A percentile compares a stretch with the other conserved stretches of the same genome.
phyloP scores from a whole-genome alignment of 306 rosid genomes.

The Acmispon strigosus region DNA sequence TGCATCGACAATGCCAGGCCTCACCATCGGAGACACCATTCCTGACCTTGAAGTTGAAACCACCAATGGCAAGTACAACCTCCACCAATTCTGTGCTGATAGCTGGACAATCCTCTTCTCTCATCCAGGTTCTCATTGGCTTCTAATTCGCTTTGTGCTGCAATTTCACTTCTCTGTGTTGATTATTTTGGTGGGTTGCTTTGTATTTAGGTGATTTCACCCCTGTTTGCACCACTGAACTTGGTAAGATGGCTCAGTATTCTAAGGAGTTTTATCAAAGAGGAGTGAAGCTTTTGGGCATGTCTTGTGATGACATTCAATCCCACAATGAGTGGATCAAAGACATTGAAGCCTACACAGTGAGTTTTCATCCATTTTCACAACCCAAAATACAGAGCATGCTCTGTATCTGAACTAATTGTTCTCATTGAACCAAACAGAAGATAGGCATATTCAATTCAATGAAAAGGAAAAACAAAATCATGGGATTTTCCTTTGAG shows the following conservation, averaged over 20 bases:
- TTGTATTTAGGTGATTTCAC: conserved; percentile 64
- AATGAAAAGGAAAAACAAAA: background rate
- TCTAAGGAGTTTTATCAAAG: conserved; percentile 35
- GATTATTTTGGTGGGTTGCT: too few relatives aligned
- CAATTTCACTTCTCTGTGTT: too few relatives aligned
- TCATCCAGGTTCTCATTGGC: conserved; percentile 46
- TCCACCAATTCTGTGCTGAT: conserved; percentile 42
- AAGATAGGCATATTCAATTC: background rate
- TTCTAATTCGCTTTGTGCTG: background rate
- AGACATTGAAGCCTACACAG: conserved; percentile 75
- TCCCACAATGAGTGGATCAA: conserved; percentile 70
- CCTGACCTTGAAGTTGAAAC: conserved; percentile 70
- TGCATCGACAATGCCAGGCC: conserved; percentile 64
- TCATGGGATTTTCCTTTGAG: background rate
- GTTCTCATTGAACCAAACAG: background rate
- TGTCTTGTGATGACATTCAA: conserved; percentile 59
- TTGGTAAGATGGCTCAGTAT: conserved; percentile 58
- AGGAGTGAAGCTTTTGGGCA: conserved; percentile 64
- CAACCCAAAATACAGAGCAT: background rate
- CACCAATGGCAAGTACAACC: conserved; percentile 61
- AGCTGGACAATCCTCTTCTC: conserved; percentile 77
- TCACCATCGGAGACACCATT: conserved; percentile 71
- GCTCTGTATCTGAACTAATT: background rate
- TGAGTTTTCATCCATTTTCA: conserved; percentile 16
- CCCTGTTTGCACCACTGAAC: conserved; percentile 83